phyloP scores from a whole-genome alignment of 345 rosid genomes.

The Pistacia atlantica region DNA sequence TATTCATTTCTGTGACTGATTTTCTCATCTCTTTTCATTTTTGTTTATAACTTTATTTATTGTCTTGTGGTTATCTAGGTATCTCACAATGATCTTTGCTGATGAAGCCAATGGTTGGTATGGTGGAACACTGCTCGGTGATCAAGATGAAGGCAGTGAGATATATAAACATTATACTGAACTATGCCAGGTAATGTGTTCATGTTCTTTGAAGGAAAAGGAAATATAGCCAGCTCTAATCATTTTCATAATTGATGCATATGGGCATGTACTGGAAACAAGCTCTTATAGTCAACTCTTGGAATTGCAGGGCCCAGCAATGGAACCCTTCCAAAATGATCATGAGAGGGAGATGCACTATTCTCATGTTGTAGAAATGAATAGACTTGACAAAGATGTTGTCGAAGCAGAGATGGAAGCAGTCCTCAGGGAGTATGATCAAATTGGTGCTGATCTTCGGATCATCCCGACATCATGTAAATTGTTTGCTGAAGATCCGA shows the following conservation, averaged over 20 bases:
- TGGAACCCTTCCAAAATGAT: slow-evolving; percentile 79
- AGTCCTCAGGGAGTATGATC: slow-evolving; percentile 58
- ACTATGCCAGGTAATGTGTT: slow-evolving; percentile 76
- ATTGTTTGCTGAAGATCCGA: slow-evolving; percentile 63
- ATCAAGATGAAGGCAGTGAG: slow-evolving; percentile 88
- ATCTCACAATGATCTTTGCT: slow-evolving; percentile 58
- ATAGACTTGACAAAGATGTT: slow-evolving; percentile 50
- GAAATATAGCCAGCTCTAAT: not conserved
- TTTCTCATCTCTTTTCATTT: not conserved
- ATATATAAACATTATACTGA: slow-evolving; percentile 84
- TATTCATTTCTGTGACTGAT: not conserved
- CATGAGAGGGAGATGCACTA: slow-evolving; percentile 63
- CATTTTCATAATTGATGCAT: not conserved
- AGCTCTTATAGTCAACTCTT: not conserved
- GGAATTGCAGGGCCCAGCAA: slow-evolving; percentile 60
- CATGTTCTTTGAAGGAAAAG: not conserved
- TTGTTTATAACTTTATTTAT: not conserved
- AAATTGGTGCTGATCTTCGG: slow-evolving; percentile 74
- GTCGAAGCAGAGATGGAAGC: slow-evolving; percentile 77
- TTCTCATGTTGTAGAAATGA: slow-evolving; percentile 54
- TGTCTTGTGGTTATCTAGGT: slow-evolving; percentile 42
- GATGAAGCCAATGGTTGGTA: slow-evolving; percentile 85
- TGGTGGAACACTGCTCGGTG: slow-evolving; percentile 89
- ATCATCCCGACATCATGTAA: slow-evolving; percentile 64
- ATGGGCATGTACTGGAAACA: not conserved